Percentiles rank a stretch among this genome's conserved stretches.
phyloP scores from a whole-genome alignment of 1,284 basidiomycete species.

The Xanthoconium separans region DNA sequence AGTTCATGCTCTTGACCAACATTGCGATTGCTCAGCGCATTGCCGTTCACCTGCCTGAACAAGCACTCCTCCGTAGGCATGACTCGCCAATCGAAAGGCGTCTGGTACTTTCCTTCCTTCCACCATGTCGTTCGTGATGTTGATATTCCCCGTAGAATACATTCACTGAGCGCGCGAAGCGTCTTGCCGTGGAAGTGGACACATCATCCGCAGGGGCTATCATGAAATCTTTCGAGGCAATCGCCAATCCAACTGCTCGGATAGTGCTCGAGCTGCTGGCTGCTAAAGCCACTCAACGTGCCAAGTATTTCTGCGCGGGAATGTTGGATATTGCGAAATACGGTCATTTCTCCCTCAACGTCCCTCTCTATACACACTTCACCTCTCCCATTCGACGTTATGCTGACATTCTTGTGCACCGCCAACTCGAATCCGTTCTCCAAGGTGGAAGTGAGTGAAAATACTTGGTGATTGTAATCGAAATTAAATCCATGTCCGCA shows the following conservation, averaged over 20 bases:
- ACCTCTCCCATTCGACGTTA: conserved; percentile 93
- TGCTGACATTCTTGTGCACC: conserved; percentile 94
- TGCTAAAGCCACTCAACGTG: conserved; percentile 86
- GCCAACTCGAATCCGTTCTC: conserved; percentile 91
- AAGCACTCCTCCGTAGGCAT: conserved; percentile 91
- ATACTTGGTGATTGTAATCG: not conserved
- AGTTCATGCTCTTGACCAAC: conserved; percentile 96
- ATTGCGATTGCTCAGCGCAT: conserved; percentile 89
- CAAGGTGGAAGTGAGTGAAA: conserved; percentile 60
- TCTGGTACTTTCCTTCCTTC: conserved; percentile 49
- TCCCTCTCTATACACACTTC: conserved; percentile 96
- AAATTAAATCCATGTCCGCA: conserved; percentile 19
- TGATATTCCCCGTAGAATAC: conserved; percentile 50
- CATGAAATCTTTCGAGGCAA: conserved; percentile 78
- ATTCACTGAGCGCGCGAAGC: conserved; percentile 78
- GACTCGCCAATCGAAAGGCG: conserved; percentile 91
- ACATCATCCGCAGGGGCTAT: conserved; percentile 77
- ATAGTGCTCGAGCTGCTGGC: conserved; percentile 78
- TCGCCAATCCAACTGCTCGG: conserved; percentile 73
- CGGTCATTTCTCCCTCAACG: conserved; percentile 87
- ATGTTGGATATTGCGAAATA: conserved; percentile 99
- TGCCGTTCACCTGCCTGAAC: conserved; percentile 91
- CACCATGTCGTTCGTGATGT: not conserved
- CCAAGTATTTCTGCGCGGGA: conserved; percentile 98
- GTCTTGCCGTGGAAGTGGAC: conserved; percentile 85